Evolutionary conservation across 176 grass and related monocot species (phyloP).

Genomic region (Cenchrus fungigraminus): DNA sequence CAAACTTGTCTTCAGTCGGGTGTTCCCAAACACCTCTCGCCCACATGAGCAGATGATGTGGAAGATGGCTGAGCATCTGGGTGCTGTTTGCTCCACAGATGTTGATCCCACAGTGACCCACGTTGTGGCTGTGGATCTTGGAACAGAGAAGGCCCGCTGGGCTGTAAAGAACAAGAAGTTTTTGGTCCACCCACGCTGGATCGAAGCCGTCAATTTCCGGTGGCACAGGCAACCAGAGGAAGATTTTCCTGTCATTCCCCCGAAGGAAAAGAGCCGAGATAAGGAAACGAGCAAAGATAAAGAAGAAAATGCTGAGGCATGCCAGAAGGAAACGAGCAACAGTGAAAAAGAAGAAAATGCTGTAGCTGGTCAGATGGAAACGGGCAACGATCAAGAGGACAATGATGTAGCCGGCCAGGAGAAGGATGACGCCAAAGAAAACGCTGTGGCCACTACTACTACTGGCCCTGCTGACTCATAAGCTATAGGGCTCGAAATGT

Average conservation of each 20-base stretch:
- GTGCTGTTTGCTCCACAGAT: slow-evolving; percentile 61
- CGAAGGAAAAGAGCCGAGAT: slow-evolving; percentile 28
- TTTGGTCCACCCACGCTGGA: slow-evolving; percentile 72
- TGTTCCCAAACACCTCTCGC: slow-evolving; percentile 51
- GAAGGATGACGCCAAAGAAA: neutral
- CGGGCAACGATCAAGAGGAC: neutral
- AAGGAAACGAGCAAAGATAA: neutral
- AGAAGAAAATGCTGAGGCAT: slow-evolving; percentile 1
- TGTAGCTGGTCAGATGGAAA: slow-evolving; percentile 14
- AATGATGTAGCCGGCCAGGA: neutral
- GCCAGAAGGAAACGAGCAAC: neutral
- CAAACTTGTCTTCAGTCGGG: slow-evolving; percentile 80
- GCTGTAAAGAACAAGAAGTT: slow-evolving; percentile 65
- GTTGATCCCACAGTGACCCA: slow-evolving; percentile 72
- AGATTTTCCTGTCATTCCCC: slow-evolving; percentile 43
- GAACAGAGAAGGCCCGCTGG: slow-evolving; percentile 73
- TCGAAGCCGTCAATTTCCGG: slow-evolving; percentile 68
- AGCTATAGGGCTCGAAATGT: neutral
- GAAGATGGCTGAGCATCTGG: slow-evolving; percentile 83
- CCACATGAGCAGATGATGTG: slow-evolving; percentile 65
- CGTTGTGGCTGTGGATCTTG: slow-evolving; percentile 55
- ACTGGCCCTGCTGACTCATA: neutral
- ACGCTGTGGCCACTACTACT: neutral
- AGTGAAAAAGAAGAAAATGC: neutral
- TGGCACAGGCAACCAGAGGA: slow-evolving; percentile 68